Conservation (phyloP, 305 asterid genomes). For the Petunia hybrid region DNA sequence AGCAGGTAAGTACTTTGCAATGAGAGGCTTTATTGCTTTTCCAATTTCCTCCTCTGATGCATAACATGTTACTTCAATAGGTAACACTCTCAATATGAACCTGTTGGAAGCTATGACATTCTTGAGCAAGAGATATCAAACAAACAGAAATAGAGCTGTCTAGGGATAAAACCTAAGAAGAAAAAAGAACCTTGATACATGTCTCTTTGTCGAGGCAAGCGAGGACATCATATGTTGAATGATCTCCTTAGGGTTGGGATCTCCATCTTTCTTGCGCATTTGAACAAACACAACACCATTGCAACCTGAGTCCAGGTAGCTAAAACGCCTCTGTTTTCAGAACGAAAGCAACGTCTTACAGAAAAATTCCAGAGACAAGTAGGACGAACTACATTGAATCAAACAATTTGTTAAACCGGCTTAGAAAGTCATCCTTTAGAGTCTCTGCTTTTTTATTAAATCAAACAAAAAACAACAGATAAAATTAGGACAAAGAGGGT, state of each 20-base stretch:
- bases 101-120: slow-evolving; percentile 49
- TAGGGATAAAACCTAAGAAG: background rate
- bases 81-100: slow-evolving; percentile 83
- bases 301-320: slow-evolving; percentile 84
- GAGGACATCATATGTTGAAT: slow-evolving; percentile 92
- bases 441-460: background rate
- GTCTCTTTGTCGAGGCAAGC: slow-evolving; percentile 76
- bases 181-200: slow-evolving; percentile 67
- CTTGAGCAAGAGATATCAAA: slow-evolving; percentile 36
- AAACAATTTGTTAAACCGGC: background rate
- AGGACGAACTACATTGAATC: background rate
- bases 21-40: slow-evolving; percentile 75
- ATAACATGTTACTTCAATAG: slow-evolving; percentile 84
- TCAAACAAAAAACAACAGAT: background rate
- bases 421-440: background rate
- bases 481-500: background rate
- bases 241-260: slow-evolving; percentile 82
- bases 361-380: background rate
- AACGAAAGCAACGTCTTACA: slow-evolving; percentile 20
- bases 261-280: slow-evolving; percentile 86
- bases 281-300: slow-evolving; percentile 89
- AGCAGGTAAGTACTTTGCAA: slow-evolving; percentile 73
- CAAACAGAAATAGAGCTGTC: background rate
- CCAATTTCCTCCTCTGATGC: slow-evolving; percentile 87
- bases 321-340: slow-evolving; percentile 74